A percentile compares a stretch with the other conserved stretches of the same genome.
These are phyloP conservation scores for Calendula officinalis DNA, from an alignment of 129 eudicot species.

Conservation along the genomic window DNA sequence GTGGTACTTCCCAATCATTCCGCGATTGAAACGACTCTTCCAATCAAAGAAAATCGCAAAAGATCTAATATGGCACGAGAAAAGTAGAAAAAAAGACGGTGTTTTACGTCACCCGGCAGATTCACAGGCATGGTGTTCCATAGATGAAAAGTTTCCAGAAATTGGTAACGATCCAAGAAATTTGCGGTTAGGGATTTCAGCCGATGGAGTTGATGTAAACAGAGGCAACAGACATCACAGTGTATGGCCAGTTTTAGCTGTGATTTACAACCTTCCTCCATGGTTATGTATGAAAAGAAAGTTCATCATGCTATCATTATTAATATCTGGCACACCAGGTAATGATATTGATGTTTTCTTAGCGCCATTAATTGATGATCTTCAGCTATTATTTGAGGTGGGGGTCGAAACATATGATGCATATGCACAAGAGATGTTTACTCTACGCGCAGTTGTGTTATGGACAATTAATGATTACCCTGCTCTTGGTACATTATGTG, in stretches of 20 bases:
- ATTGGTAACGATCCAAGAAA: background rate
- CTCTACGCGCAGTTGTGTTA: background rate
- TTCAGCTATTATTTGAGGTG: background rate
- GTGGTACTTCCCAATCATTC: conserved; percentile 2
- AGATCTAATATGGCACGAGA: conserved; percentile 1
- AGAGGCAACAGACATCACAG: background rate
- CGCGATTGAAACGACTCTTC: background rate
- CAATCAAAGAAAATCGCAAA: background rate
- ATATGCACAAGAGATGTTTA: background rate
- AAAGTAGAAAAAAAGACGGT: background rate
- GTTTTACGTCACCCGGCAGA: conserved; percentile 1
- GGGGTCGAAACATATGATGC: conserved; percentile 1
- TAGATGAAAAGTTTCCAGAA: background rate
- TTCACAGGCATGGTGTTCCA: background rate
- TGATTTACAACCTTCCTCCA: background rate
- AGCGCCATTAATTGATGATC: background rate
- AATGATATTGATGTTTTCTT: background rate
- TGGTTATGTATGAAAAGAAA: background rate
- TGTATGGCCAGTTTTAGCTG: background rate
- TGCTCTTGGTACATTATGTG: background rate
- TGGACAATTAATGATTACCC: conserved; percentile 9
- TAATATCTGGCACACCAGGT: background rate
- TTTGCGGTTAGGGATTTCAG: background rate
- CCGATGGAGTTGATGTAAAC: background rate
- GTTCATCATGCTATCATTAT: background rate